Evolutionary conservation across 345 rosid species (phyloP), one percentile per base, ranked within the genome.

Genomic region (Arabis alpina): DNA sequence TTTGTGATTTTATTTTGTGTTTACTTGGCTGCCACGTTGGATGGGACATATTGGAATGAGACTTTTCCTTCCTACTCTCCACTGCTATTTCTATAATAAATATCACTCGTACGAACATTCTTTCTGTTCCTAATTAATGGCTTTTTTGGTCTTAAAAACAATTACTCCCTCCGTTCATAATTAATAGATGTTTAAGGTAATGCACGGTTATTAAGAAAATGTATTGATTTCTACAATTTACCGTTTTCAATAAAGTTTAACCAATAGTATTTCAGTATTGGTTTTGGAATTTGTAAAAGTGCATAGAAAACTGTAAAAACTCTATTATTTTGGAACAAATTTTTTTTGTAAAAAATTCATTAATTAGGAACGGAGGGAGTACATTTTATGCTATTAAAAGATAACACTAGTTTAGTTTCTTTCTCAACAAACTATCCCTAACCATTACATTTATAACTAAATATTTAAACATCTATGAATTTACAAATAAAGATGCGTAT

Each of bases 21-120:
- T 60, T 60, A 2, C 15, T 52, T 61, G 0, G 6, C 23, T 68
- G 58, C 70, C 48, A 69, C 48, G 75, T 39, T 56, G 43, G 71
- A 76, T 76, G 58, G 61, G 71, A 76, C 79, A 70, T 41, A 30
- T 48, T 40, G 71, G 75, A 64, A 70, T 50, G 49, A 41, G 75
- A 70, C 75, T 41, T 76, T 56, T 76, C 79, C 71, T 64, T 55
- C 79, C 74, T 62, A 68, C 56, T 1, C 52, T 61, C 66, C 56
- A 69, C 75, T 69, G 75, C 71, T 66, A 62, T 76, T 76, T 70
- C 71, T 43, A 55, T 70, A 10, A 48, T 61, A 63, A 49, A 30
- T 55, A 40, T 41, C 39, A 68, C 63, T 75, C 48, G 28, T 70
- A 64, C 71, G 11, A 70, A 76, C 75, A 76, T 76, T 76, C 79